Evolutionary conservation across 2,329 filamentous ascomycete species (phyloP).

Genomic region (Escovopsis weberi): DNA sequence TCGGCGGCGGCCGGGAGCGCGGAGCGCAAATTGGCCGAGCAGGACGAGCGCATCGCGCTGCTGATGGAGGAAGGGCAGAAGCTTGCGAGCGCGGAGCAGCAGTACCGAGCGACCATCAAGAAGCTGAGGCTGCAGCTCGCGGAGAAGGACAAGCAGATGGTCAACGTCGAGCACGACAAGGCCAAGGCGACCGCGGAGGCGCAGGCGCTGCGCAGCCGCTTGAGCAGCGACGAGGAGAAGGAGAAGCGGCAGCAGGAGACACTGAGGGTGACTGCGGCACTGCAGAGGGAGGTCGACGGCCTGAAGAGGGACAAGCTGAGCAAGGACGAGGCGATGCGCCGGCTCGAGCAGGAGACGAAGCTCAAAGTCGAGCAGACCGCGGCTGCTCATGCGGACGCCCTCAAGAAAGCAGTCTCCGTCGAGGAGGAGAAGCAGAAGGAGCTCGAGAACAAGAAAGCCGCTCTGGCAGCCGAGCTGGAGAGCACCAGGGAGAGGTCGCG

Average conservation of each 20-base stretch:
- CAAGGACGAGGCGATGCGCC: conserved; percentile 50
- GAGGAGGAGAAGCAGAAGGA: conserved; percentile 43
- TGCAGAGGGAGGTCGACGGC: conserved; percentile 22
- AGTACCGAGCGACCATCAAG: conserved; percentile 69
- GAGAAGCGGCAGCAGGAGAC: conserved; percentile 39
- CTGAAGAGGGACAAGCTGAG: conserved; percentile 38
- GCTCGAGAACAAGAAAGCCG: conserved; percentile 42
- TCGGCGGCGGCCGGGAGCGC: conserved; percentile 46
- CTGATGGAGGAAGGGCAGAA: conserved; percentile 88
- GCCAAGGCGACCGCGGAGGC: conserved; percentile 43
- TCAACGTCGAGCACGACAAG: conserved; percentile 42
- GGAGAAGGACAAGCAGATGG: conserved; percentile 50
- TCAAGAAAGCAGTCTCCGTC: conserved; percentile 52
- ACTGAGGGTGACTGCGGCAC: conserved; percentile 37
- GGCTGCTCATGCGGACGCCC: conserved; percentile 48
- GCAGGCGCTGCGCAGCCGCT: conserved; percentile 29
- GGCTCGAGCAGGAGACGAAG: conserved; percentile 55
- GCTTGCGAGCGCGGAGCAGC: conserved; percentile 73
- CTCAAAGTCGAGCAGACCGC: conserved; percentile 51
- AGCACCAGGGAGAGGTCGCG: conserved; percentile 55
- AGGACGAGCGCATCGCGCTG: conserved; percentile 77
- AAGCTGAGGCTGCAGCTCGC: conserved; percentile 55
- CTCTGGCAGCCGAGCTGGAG: conserved; percentile 67
- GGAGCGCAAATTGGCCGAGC: conserved; percentile 74
- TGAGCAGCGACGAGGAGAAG: conserved; percentile 34